A percentile compares a stretch with the other conserved stretches of the same genome.
Evolutionary conservation across 306 rosid genomes (phyloP).

Genomic region (Casuarina equisetifolia): DNA sequence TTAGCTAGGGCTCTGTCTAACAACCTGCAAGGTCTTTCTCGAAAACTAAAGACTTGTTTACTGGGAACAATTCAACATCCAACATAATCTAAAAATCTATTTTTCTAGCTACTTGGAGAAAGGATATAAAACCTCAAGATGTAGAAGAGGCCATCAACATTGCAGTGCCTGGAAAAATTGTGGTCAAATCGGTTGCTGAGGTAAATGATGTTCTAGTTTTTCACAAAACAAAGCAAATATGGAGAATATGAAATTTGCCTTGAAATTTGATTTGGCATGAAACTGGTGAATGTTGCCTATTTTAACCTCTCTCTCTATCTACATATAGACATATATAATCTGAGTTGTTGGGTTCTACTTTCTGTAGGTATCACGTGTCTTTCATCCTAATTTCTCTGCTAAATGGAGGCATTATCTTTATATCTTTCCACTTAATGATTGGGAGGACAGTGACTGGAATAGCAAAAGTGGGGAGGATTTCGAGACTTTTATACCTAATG

Average conservation of each 20-base stretch:
- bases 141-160: constrained; percentile 70
- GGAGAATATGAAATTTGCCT: constrained; percentile 2
- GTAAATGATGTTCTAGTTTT: constrained; percentile 41
- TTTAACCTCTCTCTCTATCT: not conserved
- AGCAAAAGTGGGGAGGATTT: constrained; percentile 33
- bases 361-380: constrained; percentile 76
- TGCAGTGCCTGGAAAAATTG: constrained; percentile 73
- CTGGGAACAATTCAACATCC: no score
- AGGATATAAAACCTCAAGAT: constrained; percentile 63
- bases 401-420: constrained; percentile 92
- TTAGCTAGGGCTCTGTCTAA: no score
- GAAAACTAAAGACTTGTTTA: no score
- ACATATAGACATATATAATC: not conserved
- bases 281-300: not conserved
- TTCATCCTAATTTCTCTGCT: constrained; percentile 96
- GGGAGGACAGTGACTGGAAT: constrained; percentile 40
- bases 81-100: not conserved
- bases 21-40: no score
- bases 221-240: constrained; percentile 20
- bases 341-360: constrained; percentile 19
- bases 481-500: constrained; percentile 29
- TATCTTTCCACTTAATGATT: constrained; percentile 68
- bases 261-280: constrained; percentile 1
- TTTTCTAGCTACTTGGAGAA: constrained; percentile 83
- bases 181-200: constrained; percentile 68